Evolutionary conservation across 73 alveolate species (phyloP).

Genomic region (Urostyla sp.): DNA sequence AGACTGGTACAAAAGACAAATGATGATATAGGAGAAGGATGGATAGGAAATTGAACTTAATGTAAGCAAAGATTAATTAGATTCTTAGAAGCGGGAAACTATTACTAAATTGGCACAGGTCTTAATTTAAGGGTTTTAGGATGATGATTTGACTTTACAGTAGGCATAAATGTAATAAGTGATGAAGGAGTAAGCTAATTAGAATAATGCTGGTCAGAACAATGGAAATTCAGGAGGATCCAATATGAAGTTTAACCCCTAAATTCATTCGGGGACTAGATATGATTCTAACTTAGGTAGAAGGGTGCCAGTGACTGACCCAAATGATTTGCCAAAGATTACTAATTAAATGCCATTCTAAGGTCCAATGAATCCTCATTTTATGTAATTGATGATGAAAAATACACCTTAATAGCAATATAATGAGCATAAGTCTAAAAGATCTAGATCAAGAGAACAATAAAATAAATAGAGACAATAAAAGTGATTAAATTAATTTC

Average conservation of each 20-base stretch:
- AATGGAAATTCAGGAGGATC: neutral
- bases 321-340: constrained; percentile 48
- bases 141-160: neutral
- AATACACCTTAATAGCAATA: too few relatives aligned
- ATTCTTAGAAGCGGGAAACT: constrained; percentile 6
- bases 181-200: neutral
- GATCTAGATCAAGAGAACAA: too few relatives aligned
- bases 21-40: constrained; percentile 22
- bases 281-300: constrained; percentile 47
- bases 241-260: constrained; percentile 32
- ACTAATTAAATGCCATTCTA: neutral
- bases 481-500: too few relatives aligned
- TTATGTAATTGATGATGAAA: neutral
- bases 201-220: neutral
- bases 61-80: constrained; percentile 20
- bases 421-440: too few relatives aligned
- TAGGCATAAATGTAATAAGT: neutral
- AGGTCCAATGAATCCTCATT: neutral
- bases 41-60: constrained; percentile 29
- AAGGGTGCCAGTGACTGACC: constrained; percentile 51
- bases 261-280: constrained; percentile 39
- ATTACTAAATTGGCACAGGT: neutral
- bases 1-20: constrained; percentile 41
- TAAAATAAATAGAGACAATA: too few relatives aligned
- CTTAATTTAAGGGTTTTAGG: neutral